A percentile compares a stretch with the other conserved stretches of the same genome.
These are phyloP conservation scores for Cordyceps pruinosa DNA, from an alignment of 2,329 filamentous ascomycete genomes.

Conservation along the genomic window DNA sequence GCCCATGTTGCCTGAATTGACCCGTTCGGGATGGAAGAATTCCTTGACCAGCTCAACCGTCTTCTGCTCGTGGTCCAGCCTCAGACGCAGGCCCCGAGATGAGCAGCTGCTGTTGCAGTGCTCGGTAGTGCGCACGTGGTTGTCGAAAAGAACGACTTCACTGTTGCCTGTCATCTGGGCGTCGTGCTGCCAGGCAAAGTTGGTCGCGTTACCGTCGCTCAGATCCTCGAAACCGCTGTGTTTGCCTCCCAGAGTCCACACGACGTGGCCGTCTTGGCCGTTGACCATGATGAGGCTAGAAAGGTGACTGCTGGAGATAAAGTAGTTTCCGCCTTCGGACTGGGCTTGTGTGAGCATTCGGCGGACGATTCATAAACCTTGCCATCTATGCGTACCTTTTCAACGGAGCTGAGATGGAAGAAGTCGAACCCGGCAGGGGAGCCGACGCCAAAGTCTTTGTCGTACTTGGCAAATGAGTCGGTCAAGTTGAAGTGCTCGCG, in stretches of 20 bases:
- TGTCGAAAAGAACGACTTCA: conserved; percentile 33
- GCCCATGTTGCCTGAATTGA: conserved; percentile 23
- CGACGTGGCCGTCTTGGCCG: conserved; percentile 22
- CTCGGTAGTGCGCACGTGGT: conserved; percentile 27
- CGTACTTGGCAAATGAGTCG: conserved; percentile 23
- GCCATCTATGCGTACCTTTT: conserved; percentile 20
- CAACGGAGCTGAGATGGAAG: conserved; percentile 32
- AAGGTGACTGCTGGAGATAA: conserved; percentile 29
- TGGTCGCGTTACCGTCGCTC: conserved; percentile 26
- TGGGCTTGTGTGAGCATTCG: neutral
- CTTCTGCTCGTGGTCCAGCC: conserved; percentile 23
- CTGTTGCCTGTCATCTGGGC: conserved; percentile 25
- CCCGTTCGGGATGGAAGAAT: conserved; percentile 22
- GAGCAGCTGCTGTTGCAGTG: conserved; percentile 23
- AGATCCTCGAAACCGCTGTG: conserved; percentile 30
- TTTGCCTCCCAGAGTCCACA: conserved; percentile 32
- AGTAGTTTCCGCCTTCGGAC: conserved; percentile 29
- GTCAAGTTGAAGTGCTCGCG: conserved; percentile 24
- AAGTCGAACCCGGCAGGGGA: conserved; percentile 28
- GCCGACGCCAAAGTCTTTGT: conserved; percentile 23
- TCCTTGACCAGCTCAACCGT: conserved; percentile 24
- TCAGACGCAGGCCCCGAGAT: conserved; percentile 24
- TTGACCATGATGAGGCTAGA: conserved; percentile 25
- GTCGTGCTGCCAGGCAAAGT: conserved; percentile 34
- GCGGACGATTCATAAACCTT: neutral